These are phyloP conservation scores for Microsporum ferrugineum DNA, from an alignment of 2,329 filamentous ascomycete genomes.

Conservation along the genomic window DNA sequence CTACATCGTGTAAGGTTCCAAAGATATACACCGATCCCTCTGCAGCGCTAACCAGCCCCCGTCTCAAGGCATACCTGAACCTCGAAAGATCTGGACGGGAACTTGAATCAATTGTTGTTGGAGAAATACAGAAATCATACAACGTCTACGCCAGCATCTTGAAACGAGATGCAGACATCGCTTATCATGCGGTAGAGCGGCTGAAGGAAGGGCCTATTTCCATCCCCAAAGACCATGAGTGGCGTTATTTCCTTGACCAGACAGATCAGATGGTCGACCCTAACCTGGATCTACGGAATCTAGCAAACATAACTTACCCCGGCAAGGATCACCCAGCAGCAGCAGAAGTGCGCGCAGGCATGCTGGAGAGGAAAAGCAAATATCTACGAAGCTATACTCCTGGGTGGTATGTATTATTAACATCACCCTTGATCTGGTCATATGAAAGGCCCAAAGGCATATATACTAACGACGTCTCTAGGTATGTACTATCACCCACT, in stretches of 20 bases:
- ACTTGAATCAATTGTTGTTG: slow-evolving; percentile 89
- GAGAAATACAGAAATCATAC: slow-evolving; percentile 96
- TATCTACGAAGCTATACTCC: slow-evolving; percentile 96
- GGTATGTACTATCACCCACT: slow-evolving; percentile 91
- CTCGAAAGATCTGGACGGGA: slow-evolving; percentile 88
- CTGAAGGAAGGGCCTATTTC: slow-evolving; percentile 73
- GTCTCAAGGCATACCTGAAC: slow-evolving; percentile 71
- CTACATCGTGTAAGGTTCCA: slow-evolving; percentile 60
- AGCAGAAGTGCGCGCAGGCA: slow-evolving; percentile 75
- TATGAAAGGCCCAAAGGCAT: background rate
- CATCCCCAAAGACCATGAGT: slow-evolving; percentile 93
- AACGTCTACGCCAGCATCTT: slow-evolving; percentile 85
- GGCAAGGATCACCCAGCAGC: slow-evolving; percentile 75
- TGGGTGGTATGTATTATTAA: slow-evolving; percentile 58
- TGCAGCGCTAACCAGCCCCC: slow-evolving; percentile 3
- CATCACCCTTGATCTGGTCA: background rate
- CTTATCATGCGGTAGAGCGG: slow-evolving; percentile 65
- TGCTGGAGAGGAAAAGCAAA: slow-evolving; percentile 96
- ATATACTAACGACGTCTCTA: background rate
- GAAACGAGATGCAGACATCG: slow-evolving; percentile 78
- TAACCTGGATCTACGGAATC: slow-evolving; percentile 60
- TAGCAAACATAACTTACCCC: slow-evolving; percentile 80
- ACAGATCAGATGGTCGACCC: slow-evolving; percentile 85
- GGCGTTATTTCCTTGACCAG: slow-evolving; percentile 66
- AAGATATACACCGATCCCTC: background rate